Evolutionary conservation across 345 rosid genomes (phyloP), one percentile per base, ranked within the genome.

Genomic region (Hevea brasiliensis): DNA sequence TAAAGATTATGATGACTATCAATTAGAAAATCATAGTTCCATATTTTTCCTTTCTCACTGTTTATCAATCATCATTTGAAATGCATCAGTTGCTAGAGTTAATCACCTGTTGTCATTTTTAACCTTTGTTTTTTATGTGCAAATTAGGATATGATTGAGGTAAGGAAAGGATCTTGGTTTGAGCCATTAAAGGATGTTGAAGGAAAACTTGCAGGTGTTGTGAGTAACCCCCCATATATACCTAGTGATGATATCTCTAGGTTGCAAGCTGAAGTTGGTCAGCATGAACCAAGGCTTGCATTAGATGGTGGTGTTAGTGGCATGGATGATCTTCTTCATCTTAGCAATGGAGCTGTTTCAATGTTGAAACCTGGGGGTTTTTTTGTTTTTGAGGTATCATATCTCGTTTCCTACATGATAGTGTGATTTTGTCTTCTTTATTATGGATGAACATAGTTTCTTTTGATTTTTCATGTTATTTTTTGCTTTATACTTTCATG

Each of bases 171-270:
- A 50, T 90, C 90, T 75, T 94, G 98, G 97, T 87, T 88, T 79
- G 91, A 87, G 68, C 92, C 96, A 18, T 72, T 94, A 72, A 85
- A 81, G 73, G 91, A 85, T 63, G 35, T 89, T 32, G 81, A 87
- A 79, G 96, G 92, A 65, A 79, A 87, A 64, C 84, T 95, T 72
- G 84, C 87, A 37, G 99, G 98, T 70, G 3, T 92, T 73, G 86
- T 92, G 70, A 90, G 99, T 78, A 95, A 95, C 64, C 96, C 97
- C 37, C 98, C 99, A 6, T 95, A 92, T 78, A 87, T 92, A 81
- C 99, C 99, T 0, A 89, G 90, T 68, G 79, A 64, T 13, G 65
- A 89, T 72, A 83, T 94, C 51, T 72, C 85, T 3, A 87, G 87
- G 1, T 72, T 92, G 65, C 98, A 95, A 82, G 92, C 94, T 76